Evolutionary conservation across 2,329 filamentous ascomycete genomes (phyloP), one percentile per base, ranked within the genome.

Genomic region (Colletotrichum noveboracense): DNA sequence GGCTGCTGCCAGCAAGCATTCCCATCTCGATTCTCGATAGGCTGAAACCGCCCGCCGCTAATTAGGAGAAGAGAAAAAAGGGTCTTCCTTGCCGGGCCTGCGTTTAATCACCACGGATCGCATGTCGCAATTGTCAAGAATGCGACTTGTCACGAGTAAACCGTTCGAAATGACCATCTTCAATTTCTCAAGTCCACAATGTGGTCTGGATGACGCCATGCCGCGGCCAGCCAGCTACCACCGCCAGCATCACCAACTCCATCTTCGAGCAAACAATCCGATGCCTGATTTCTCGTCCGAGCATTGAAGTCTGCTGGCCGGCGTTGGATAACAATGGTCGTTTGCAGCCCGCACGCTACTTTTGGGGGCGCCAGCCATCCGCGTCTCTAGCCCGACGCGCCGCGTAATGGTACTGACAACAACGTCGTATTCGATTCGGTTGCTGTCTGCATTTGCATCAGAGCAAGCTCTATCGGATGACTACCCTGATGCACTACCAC

Each of bases 71-170:
- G 26, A 61, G 28, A 61, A 71, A 68, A 58, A 38, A 70, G 30
- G 61, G 55, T 36, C 71, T 38, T 7, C 65, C 28, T 18, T 26
- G 48, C 48, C 38, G 10, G 56, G 30, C 38, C 21, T 26, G 24
- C 58, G 58, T 74, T 74, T 65, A 74, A 74, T 74, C 71, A 74
- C 71, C 26, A 66, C 58, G 66, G 71, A 74, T 66, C 60, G 71
- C 48, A 34, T 64, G 43, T 70, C 71, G 48, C 66, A 71, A 66
- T 43, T 16, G 32, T 52, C n/a, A 38, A 61, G 61, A 66, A 55
- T 71, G 68, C 68, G 28, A 32, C 6, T 18, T 43, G 68, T 64
- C 43, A 32, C 62, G 62, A 43, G 62, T 66, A 43, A 16, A 67
- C 62, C n/a, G 32, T 66, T 52, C 36, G 24, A 71, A 18, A 66